These are phyloP conservation scores for Botrytis medusae DNA, from an alignment of 2,329 filamentous ascomycete species.

Conservation along the genomic window DNA sequence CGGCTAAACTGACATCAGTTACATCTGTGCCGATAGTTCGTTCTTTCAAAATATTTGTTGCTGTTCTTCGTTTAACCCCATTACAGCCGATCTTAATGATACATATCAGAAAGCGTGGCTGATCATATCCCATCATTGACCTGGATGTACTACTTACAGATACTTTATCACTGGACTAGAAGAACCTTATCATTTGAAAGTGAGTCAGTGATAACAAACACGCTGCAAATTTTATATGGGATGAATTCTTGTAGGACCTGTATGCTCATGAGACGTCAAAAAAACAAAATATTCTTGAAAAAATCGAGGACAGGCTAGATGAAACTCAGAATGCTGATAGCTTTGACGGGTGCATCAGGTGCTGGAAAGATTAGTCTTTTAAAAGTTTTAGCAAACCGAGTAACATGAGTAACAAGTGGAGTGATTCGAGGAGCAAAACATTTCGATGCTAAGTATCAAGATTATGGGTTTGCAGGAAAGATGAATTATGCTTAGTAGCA, in stretches of 20 bases:
- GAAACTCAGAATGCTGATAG: conserved; percentile 67
- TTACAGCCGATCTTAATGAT: background rate
- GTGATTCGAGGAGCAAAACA: conserved; percentile 82
- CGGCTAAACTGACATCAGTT: background rate
- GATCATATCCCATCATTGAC: background rate
- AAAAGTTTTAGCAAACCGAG: conserved; percentile 57
- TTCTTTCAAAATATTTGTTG: background rate
- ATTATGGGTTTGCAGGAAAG: conserved; percentile 76
- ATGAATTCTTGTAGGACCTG: background rate
- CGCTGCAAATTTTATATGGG: background rate
- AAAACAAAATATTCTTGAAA: conserved; percentile 57
- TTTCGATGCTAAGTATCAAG: conserved; percentile 64
- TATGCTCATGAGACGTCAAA: background rate
- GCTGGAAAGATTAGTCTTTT: conserved; percentile 63
- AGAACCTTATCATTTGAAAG: background rate
- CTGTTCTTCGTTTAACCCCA: background rate
- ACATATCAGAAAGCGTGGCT: background rate
- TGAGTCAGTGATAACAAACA: background rate
- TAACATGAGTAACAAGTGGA: conserved; percentile 79
- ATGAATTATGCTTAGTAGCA: conserved; percentile 85
- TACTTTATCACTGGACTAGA: no score
- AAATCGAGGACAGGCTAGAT: conserved; percentile 80
- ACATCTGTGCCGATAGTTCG: background rate
- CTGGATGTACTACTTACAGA: no score
- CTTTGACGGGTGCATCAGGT: conserved; percentile 56